phyloP scores from a whole-genome alignment of 2,329 filamentous ascomycete genomes.

The Trichoderma gracile region DNA sequence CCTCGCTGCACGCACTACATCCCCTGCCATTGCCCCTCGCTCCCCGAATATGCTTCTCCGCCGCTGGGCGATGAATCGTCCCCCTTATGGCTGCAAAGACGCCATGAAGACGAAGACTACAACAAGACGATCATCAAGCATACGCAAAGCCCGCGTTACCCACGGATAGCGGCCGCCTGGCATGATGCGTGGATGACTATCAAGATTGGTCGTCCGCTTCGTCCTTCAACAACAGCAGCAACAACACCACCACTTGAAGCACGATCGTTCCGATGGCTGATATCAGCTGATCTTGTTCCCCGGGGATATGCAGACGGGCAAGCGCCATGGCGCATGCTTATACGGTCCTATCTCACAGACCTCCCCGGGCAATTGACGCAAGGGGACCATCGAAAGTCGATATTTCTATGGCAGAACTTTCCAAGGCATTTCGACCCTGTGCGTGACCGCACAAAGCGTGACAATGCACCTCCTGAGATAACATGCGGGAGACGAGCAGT shows the following conservation, averaged over 20 bases:
- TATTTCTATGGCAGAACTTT: background rate
- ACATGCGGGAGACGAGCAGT: conserved; percentile 14
- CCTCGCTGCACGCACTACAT: conserved; percentile 21
- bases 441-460: conserved; percentile 4
- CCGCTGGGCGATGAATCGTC: conserved; percentile 12
- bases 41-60: conserved; percentile 14
- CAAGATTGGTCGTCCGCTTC: conserved; percentile 2
- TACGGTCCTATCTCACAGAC: conserved; percentile 8
- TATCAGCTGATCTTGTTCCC: conserved; percentile 13
- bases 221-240: background rate
- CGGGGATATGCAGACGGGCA: conserved; percentile 13
- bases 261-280: conserved; percentile 14
- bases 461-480: conserved; percentile 17
- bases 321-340: conserved; percentile 19
- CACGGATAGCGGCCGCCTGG: conserved; percentile 6
- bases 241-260: background rate
- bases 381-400: background rate
- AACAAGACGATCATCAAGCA: background rate
- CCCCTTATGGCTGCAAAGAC: conserved; percentile 13
- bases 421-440: background rate
- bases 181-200: conserved; percentile 1
- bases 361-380: background rate
- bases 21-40: conserved; percentile 19
- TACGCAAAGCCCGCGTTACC: conserved; percentile 4
- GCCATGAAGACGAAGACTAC: conserved; percentile 14